These are phyloP conservation scores for Polychaeton citri DNA, from an alignment of 2,329 filamentous ascomycete species.

Conservation along the genomic window DNA sequence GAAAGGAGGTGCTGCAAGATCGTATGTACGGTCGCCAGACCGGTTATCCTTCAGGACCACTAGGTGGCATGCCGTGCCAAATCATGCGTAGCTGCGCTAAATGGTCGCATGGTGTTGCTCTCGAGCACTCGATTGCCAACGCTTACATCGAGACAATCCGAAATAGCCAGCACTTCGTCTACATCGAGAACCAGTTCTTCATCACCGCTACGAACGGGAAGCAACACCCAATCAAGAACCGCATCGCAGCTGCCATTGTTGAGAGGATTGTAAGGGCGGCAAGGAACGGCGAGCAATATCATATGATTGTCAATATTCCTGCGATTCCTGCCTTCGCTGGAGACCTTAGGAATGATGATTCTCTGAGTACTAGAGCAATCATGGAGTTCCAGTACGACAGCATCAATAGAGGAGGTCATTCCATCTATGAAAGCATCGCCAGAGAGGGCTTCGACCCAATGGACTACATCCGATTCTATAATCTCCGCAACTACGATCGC, in stretches of 20 bases:
- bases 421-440: conserved; percentile 60
- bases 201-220: conserved; percentile 59
- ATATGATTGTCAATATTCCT: conserved; percentile 65
- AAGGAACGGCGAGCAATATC: conserved; percentile 51
- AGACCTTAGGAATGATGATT: conserved; percentile 58
- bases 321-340: conserved; percentile 73
- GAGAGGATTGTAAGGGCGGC: conserved; percentile 62
- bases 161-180: conserved; percentile 85
- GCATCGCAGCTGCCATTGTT: conserved; percentile 66
- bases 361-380: conserved; percentile 66
- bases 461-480: conserved; percentile 72
- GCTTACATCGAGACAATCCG: conserved; percentile 76
- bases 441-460: conserved; percentile 55
- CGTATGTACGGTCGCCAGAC: conserved; percentile 9
- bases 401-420: conserved; percentile 64
- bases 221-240: conserved; percentile 62
- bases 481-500: conserved; percentile 70
- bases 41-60: conserved; percentile 24
- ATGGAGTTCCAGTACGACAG: conserved; percentile 80
- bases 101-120: conserved; percentile 46
- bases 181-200: conserved; percentile 94
- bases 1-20: conserved; percentile 7
- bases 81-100: conserved; percentile 47
- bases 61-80: conserved; percentile 67
- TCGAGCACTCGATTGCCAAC: conserved; percentile 73